Percentiles rank a stretch among this genome's conserved stretches.
phyloP scores from a whole-genome alignment of 2,329 filamentous ascomycete genomes.

The Zymoseptoria brevis region DNA sequence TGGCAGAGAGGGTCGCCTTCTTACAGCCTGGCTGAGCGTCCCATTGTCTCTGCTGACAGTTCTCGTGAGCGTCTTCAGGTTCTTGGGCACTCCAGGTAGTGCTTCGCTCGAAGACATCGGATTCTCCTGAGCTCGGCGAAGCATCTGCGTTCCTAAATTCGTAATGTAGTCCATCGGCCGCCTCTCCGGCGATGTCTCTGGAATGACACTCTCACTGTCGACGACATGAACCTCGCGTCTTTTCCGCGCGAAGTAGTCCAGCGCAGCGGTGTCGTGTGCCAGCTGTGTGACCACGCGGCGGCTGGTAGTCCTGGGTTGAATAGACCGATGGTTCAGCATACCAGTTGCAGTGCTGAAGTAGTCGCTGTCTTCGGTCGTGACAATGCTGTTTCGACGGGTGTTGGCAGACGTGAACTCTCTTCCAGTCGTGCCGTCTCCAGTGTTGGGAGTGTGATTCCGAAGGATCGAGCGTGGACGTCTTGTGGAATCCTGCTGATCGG shows the following conservation, averaged over 20 bases:
- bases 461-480: constrained; percentile 20
- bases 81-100: constrained; percentile 8
- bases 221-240: constrained; percentile 10
- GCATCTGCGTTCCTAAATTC: constrained; percentile 8
- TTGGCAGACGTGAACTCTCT: constrained; percentile 17
- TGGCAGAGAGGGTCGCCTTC: constrained; percentile 18
- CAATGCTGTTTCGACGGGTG: constrained; percentile 23
- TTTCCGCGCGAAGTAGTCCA: constrained; percentile 7
- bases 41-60: constrained; percentile 21
- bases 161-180: constrained; percentile 12
- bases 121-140: constrained; percentile 7
- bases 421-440: constrained; percentile 8
- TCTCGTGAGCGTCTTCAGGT: constrained; percentile 20
- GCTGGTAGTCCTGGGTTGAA: not conserved
- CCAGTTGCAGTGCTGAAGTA: constrained; percentile 20
- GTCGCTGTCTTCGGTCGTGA: constrained; percentile 9
- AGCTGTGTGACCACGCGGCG: constrained; percentile 13
- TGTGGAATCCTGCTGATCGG: not conserved
- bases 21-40: constrained; percentile 22
- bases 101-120: constrained; percentile 12
- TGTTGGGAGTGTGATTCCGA: constrained; percentile 11
- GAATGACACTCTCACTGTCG: constrained; percentile 16
- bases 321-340: constrained; percentile 4
- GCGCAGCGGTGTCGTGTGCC: constrained; percentile 9
- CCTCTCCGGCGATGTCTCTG: constrained; percentile 18